Evolutionary conservation across 352 stramenopile genomes (phyloP).

Genomic region (Phytophthora crassamura): DNA sequence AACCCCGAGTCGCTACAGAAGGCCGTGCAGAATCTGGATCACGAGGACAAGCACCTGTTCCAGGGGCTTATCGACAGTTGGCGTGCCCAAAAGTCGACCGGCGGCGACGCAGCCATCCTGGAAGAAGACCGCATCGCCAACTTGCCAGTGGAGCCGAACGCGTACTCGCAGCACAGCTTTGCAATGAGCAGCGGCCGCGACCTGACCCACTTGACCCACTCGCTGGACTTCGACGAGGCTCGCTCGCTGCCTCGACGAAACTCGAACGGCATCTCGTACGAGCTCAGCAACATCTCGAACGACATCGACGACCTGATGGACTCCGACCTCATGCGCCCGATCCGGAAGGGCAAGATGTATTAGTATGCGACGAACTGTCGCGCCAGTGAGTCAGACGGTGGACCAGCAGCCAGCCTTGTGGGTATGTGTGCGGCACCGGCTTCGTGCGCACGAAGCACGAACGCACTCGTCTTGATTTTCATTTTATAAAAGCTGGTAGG

Average conservation of each 20-base stretch:
- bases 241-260: slow-evolving; percentile 39
- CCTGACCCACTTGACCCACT: slow-evolving; percentile 49
- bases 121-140: slow-evolving; percentile 39
- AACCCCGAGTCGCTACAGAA: slow-evolving; percentile 63
- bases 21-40: slow-evolving; percentile 59
- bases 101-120: slow-evolving; percentile 18
- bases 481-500: slow-evolving; percentile 28
- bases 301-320: slow-evolving; percentile 61
- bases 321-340: slow-evolving; percentile 66
- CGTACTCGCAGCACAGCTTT: slow-evolving; percentile 43
- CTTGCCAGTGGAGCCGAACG: slow-evolving; percentile 50
- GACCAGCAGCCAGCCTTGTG: background rate
- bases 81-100: slow-evolving; percentile 34
- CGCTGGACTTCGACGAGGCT: slow-evolving; percentile 42
- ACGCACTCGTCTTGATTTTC: slow-evolving; percentile 21
- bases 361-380: slow-evolving; percentile 25
- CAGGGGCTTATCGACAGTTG: slow-evolving; percentile 69
- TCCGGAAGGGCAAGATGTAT: slow-evolving; percentile 69
- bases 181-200: slow-evolving; percentile 44
- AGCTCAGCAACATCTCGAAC: slow-evolving; percentile 48
- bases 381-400: background rate
- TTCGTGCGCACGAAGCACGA: slow-evolving; percentile 18
- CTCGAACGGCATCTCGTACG: slow-evolving; percentile 47
- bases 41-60: slow-evolving; percentile 75
- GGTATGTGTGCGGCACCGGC: slow-evolving; percentile 1